Evolutionary conservation across 768 basidiomycete genomes (phyloP).

Genomic region (Tylopilus vinaceipallidus): DNA sequence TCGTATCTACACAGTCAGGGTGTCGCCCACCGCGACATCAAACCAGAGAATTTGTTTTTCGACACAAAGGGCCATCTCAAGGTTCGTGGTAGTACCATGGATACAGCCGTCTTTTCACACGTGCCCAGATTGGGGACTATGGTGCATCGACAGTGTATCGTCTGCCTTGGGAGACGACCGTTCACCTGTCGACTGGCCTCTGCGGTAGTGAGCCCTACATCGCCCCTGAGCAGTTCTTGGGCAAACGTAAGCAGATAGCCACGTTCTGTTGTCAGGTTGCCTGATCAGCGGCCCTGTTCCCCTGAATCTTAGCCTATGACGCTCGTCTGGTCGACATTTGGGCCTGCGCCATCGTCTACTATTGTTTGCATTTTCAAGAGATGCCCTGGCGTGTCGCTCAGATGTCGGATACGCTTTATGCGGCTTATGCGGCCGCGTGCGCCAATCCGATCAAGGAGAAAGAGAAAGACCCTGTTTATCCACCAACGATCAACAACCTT

Average conservation of each 20-base stretch:
- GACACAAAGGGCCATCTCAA: slow-evolving; percentile 91
- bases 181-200: slow-evolving; percentile 95
- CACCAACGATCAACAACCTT: slow-evolving; percentile 82
- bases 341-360: slow-evolving; percentile 96
- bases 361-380: slow-evolving; percentile 97
- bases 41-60: slow-evolving; percentile 96
- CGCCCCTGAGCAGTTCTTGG: slow-evolving; percentile 94
- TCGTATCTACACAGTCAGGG: slow-evolving; percentile 93
- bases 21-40: slow-evolving; percentile 97
- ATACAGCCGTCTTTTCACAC: slow-evolving; percentile 9
- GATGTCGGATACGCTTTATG: slow-evolving; percentile 73
- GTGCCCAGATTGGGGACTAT: slow-evolving; percentile 87
- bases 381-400: slow-evolving; percentile 98
- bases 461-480: slow-evolving; percentile 33
- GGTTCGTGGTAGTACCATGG: slow-evolving; percentile 44
- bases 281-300: slow-evolving; percentile 30
- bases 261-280: slow-evolving; percentile 36
- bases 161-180: slow-evolving; percentile 95
- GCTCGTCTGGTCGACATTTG: slow-evolving; percentile 97
- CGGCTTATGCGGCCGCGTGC: slow-evolving; percentile 60
- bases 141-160: slow-evolving; percentile 99
- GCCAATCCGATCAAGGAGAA: slow-evolving; percentile 28
- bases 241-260: slow-evolving; percentile 78
- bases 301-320: slow-evolving; percentile 74
- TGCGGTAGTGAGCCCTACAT: slow-evolving; percentile 99